phyloP scores from a whole-genome alignment of 495 filamentous ascomycete species.

The Barbatosphaeria neglecta region DNA sequence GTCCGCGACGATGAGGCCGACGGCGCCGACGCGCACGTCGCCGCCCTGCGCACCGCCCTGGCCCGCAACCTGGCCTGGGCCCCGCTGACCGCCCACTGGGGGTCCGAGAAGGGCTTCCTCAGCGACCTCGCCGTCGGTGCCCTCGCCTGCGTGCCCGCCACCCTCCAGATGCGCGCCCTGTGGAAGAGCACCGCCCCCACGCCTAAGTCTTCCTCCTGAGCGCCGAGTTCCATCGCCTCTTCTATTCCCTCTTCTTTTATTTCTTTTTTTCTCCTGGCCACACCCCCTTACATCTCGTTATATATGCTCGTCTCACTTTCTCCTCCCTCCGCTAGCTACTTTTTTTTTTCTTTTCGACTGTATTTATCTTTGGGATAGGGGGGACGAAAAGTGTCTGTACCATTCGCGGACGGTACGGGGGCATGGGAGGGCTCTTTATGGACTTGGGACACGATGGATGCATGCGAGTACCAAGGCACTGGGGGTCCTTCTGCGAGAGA shows the following conservation, averaged over 20 bases:
- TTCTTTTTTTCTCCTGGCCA: no score
- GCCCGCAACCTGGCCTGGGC: conserved; percentile 42
- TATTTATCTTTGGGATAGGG: no score
- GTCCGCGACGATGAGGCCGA: conserved; percentile 22
- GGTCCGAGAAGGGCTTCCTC: conserved; percentile 55
- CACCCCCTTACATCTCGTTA: no score
- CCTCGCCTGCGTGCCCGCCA: conserved; percentile 52
- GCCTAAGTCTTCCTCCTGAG: neutral
- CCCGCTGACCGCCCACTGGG: conserved; percentile 67
- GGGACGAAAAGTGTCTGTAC: no score
- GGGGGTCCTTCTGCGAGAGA: no score
- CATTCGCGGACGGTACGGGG: no score
- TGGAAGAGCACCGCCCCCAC: conserved; percentile 40
- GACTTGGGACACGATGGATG: no score
- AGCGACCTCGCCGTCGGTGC: conserved; percentile 48
- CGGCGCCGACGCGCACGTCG: conserved; percentile 31
- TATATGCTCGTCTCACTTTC: no score
- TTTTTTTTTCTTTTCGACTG: no score
- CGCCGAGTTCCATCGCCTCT: neutral
- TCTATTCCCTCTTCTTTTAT: neutral
- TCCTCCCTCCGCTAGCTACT: no score
- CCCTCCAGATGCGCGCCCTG: conserved; percentile 53
- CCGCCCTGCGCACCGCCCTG: conserved; percentile 32
- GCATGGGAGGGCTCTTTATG: no score
- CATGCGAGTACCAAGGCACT: no score